phyloP scores from a whole-genome alignment of 352 stramenopile species.

The Phytophthora sp. region DNA sequence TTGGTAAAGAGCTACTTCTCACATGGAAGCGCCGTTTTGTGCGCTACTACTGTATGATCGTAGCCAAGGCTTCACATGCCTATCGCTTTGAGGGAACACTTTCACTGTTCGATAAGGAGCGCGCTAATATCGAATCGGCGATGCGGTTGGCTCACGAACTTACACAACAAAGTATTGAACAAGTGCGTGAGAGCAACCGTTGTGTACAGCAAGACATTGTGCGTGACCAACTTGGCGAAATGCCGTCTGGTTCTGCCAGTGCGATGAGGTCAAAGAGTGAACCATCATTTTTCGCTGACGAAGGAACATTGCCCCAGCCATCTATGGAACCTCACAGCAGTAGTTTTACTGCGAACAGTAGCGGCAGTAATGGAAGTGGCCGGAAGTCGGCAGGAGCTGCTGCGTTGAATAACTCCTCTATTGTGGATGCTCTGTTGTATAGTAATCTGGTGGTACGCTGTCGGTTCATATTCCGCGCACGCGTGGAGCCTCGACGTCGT shows the following conservation, averaged over 20 bases:
- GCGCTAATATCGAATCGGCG: slow-evolving; percentile 83
- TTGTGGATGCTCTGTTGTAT: slow-evolving; percentile 81
- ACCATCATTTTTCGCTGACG: slow-evolving; percentile 17
- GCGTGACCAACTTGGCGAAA: slow-evolving; percentile 27
- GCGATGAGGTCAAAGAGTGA: slow-evolving; percentile 35
- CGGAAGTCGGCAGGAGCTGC: slow-evolving; percentile 6
- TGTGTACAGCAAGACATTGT: slow-evolving; percentile 44
- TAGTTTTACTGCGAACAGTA: slow-evolving; percentile 20
- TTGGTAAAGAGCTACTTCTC: slow-evolving; percentile 69
- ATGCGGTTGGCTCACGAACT: slow-evolving; percentile 79
- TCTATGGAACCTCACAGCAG: slow-evolving; percentile 29
- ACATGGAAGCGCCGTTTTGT: slow-evolving; percentile 87
- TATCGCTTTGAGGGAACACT: slow-evolving; percentile 80
- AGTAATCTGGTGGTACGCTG: slow-evolving; percentile 80
- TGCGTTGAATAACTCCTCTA: slow-evolving; percentile 58
- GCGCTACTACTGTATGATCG: slow-evolving; percentile 86
- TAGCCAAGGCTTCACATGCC: slow-evolving; percentile 74
- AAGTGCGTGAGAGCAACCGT: slow-evolving; percentile 60
- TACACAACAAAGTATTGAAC: slow-evolving; percentile 75
- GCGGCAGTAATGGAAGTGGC: slow-evolving; percentile 11
- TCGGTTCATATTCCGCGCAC: slow-evolving; percentile 82
- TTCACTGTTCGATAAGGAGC: slow-evolving; percentile 78
- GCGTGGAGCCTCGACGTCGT: slow-evolving; percentile 71
- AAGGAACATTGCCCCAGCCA: slow-evolving; percentile 14
- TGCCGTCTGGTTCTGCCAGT: slow-evolving; percentile 4